phyloP scores from a whole-genome alignment of 441 rosid species.

The Aquilaria agallochum region DNA sequence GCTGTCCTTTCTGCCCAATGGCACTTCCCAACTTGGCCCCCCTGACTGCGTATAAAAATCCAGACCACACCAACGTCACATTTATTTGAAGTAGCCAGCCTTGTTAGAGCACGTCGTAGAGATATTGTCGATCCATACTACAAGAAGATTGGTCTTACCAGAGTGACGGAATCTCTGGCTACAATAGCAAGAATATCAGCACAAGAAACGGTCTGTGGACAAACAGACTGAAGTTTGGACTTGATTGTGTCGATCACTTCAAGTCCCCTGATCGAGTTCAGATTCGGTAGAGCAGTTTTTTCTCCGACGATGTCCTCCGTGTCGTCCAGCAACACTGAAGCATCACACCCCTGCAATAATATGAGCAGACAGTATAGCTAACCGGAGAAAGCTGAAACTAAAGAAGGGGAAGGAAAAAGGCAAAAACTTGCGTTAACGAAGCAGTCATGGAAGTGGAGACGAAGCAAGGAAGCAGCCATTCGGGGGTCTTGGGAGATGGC shows the following conservation, averaged over 20 bases:
- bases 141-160: conserved; percentile 28
- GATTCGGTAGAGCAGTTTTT: conserved; percentile 75
- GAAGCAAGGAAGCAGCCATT: conserved; percentile 89
- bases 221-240: conserved; percentile 55
- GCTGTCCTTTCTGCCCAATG: conserved; percentile 70
- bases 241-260: conserved; percentile 74
- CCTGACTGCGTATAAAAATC: conserved; percentile 48
- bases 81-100: too few species aligned
- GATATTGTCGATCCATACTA: not conserved
- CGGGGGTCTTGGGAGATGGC: conserved; percentile 66
- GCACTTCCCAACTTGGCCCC: conserved; percentile 84
- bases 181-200: conserved; percentile 76
- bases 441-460: conserved; percentile 89
- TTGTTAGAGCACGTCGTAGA: not conserved
- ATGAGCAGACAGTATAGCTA: not conserved
- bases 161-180: conserved; percentile 71
- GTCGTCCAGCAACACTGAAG: conserved; percentile 75
- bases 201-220: conserved; percentile 76
- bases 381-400: not conserved
- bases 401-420: not conserved
- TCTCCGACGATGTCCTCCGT: conserved; percentile 55
- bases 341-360: conserved; percentile 74
- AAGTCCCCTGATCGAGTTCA: conserved; percentile 80
- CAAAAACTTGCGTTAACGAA: conserved; percentile 68
- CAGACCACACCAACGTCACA: not conserved